Conservation (phyloP, 148 eudicot species). For the Vaccinium corymbosum region DNA sequence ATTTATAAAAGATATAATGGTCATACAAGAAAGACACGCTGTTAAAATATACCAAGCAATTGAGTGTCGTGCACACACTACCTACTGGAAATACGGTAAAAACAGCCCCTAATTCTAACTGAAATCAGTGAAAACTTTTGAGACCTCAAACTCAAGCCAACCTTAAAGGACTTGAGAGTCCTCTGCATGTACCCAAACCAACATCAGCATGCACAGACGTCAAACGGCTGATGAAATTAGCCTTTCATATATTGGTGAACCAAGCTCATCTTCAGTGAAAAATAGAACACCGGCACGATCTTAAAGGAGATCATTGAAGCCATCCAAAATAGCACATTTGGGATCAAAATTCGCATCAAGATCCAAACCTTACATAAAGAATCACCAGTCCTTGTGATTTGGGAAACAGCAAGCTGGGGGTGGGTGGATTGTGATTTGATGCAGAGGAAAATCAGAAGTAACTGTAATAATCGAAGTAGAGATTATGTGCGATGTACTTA, state of each 20-base stretch:
- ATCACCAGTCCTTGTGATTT: neutral
- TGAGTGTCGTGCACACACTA: neutral
- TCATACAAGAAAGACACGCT: neutral
- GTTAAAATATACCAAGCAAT: neutral
- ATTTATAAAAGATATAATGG: neutral
- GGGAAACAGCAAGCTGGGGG: too few relatives aligned
- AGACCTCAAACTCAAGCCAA: constrained; percentile 2
- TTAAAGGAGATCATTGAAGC: neutral
- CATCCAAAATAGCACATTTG: neutral
- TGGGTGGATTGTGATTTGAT: too few relatives aligned
- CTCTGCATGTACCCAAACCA: neutral
- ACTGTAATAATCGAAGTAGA: neutral
- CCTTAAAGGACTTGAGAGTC: neutral
- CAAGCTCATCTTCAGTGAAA: neutral
- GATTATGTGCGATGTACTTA: neutral
- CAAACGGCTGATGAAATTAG: neutral
- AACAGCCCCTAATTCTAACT: neutral
- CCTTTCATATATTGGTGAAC: neutral
- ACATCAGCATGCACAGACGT: neutral
- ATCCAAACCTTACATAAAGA: neutral
- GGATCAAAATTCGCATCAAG: neutral
- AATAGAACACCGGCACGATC: neutral
- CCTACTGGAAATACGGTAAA: neutral
- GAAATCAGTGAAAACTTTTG: neutral
- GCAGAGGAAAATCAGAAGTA: neutral